Base-by-base conservation (phyloP, 441 rosid genomes). In the Croton setiger region DNA sequence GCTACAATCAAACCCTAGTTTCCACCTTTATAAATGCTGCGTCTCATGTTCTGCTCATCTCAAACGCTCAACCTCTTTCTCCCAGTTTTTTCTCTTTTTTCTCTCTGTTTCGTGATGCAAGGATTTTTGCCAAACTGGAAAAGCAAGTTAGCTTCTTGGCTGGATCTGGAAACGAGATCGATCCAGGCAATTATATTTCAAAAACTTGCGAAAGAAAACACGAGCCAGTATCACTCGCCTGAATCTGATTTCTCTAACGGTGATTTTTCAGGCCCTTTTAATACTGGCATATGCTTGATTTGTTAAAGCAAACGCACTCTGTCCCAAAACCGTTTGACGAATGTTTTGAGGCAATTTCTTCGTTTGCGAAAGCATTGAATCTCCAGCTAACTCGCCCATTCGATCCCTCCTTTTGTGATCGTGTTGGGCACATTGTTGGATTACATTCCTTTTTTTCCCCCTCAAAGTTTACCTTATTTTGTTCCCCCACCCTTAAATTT, bases 281-380 rank as follows among this genome's bases (percentile, higher is more conserved):
- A 52, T 77, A 41, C 88, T 82, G 92, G 82, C 65, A 87, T 27
- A 85, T 65, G n/a, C 21, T 9, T 5, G 15, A 2, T 12, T n/a
- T 5, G 23, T 0, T 4, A 0, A 47, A 67, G 90, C 91, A 81
- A 86, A 82, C 91, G 88, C 91, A 86, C 90, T 86, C 91, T 84
- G 91, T 86, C 88, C 88, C 85, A 7, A 64, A 77, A 68, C 83
- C 56, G 66, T 59, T 57, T 4, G 43, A 43, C 73, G 53, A 31
- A 78, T 84, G 87, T 79, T 80, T 75, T 74, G 91, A 74, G 88
- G 91, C 91, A 86, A 86, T 86, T 86, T 86, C 91, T 84, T 74
- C 88, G 91, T 86, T 86, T 86, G 91, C 87, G 62, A 86, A 5
- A 86, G 58, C 0, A 33, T 45, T 31, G 17, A 0, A 11, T 0